A percentile compares a stretch with the other conserved stretches of the same genome.
Conservation (phyloP, 352 stramenopile genomes). For the Globisporangium apiculatum region DNA sequence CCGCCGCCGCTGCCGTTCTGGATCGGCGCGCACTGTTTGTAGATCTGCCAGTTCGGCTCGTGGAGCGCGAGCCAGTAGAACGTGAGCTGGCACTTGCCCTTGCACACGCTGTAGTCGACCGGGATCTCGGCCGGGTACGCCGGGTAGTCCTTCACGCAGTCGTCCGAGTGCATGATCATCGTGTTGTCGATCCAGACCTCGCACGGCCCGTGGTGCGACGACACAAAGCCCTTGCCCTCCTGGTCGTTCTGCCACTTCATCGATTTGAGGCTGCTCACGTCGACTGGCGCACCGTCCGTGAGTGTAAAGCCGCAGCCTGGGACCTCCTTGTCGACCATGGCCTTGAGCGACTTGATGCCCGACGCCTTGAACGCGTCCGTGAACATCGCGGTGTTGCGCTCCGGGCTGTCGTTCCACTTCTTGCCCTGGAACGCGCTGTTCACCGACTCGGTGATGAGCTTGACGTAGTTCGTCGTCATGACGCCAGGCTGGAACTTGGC, state of each 20-base stretch:
- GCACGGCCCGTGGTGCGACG: slow-evolving; percentile 38
- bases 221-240: slow-evolving; percentile 28
- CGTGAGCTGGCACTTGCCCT: slow-evolving; percentile 34
- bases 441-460: slow-evolving; percentile 2
- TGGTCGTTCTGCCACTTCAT: slow-evolving; percentile 50
- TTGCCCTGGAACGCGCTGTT: slow-evolving; percentile 31
- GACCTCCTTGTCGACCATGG: slow-evolving; percentile 25
- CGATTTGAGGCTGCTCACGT: slow-evolving; percentile 25
- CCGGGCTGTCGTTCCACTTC: slow-evolving; percentile 43
- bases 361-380: slow-evolving; percentile 27
- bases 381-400: slow-evolving; percentile 36
- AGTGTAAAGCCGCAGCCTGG: slow-evolving; percentile 21
- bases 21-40: slow-evolving; percentile 30
- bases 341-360: slow-evolving; percentile 31
- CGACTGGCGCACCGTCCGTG: slow-evolving; percentile 10
- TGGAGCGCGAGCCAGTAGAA: slow-evolving; percentile 64
- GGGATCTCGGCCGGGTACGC: slow-evolving; percentile 40
- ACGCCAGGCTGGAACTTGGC: slow-evolving; percentile 28
- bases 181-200: slow-evolving; percentile 41
- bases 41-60: slow-evolving; percentile 42
- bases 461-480: slow-evolving; percentile 32
- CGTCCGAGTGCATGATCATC: slow-evolving; percentile 26
- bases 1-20: slow-evolving; percentile 1
- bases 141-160: slow-evolving; percentile 31
- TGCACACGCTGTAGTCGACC: slow-evolving; percentile 44